Evolutionary conservation across 1,284 basidiomycete genomes (phyloP), one percentile per base, ranked within the genome.

Genomic region (Ustilago hordei): DNA sequence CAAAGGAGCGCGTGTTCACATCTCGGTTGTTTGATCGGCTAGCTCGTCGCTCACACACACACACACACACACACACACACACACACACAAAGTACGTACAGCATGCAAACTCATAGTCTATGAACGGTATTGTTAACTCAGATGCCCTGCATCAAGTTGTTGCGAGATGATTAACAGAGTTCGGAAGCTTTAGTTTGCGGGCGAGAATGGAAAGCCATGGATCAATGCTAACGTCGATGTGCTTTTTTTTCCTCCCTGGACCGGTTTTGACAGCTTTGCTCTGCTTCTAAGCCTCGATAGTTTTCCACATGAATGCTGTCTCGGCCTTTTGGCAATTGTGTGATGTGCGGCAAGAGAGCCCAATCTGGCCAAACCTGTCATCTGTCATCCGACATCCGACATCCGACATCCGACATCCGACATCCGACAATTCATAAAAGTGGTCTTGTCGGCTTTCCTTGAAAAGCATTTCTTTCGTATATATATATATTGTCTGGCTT

Each of bases 201-300:
- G 45, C 8, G 23, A 31, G 48, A 32, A 50, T 50, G 48, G 48
- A 50, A 50, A 32, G 31, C 31, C 48, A 13, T 50, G 48, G 28
- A 31, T 50, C 48, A 31, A 48, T 3, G 23, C 23, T 28, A 28
- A 28, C 3, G 3, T 28, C 0, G 0, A 28, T 3, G 23, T 11
- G 39, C 39, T 41, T 41, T 41, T 41, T 17, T 41, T 17, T 17
- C 39, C 39, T 38, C 5, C 36, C 36, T 38, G 36, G 36, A 38
- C 13, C 0, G 36, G 9, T 38, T 38, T 38, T 8, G 36, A 38
- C 13, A 9, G 36, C 36, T 38, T 38, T 38, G 9, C 36, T 41
- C 39, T 41, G 39, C 39, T 41, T 41, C 39, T 41, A 41, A 1
- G 13, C 39, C 39, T 41, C 39, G 8, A 38, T 13, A 38, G 8